Percentiles rank a stretch among this genome's conserved stretches.
phyloP scores from a whole-genome alignment of 31 red algal species.

The Pterothamnion heteromorphum region DNA sequence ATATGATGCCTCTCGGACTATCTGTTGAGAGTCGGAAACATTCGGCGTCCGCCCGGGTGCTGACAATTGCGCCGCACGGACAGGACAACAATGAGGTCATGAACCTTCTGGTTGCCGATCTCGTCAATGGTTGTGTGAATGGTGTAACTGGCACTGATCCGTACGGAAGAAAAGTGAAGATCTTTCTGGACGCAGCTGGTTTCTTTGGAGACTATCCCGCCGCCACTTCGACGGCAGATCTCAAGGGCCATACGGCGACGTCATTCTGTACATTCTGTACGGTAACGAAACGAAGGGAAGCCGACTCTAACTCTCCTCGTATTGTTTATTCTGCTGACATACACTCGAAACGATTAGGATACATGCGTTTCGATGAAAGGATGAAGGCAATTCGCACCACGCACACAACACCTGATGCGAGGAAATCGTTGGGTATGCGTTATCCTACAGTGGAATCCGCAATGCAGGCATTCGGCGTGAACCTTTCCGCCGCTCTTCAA shows the following conservation, averaged over 20 bases:
- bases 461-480: background rate
- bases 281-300: background rate
- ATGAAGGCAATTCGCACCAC: background rate
- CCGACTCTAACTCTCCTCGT: background rate
- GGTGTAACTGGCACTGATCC: background rate
- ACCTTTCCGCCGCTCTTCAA: background rate
- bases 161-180: background rate
- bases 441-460: background rate
- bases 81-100: background rate
- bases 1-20: background rate
- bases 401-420: background rate
- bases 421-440: background rate
- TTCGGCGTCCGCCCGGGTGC: background rate
- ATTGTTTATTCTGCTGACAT: background rate
- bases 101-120: background rate
- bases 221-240: background rate
- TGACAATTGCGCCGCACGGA: background rate
- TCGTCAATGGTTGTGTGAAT: background rate
- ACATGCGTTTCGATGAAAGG: background rate
- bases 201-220: constrained; percentile 20
- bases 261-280: constrained; percentile 12
- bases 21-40: background rate
- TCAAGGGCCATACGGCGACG: constrained; percentile 9
- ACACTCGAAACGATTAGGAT: background rate
- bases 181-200: background rate